Evolutionary conservation across 768 basidiomycete species (phyloP).

Genomic region (Sarcodon sp.): DNA sequence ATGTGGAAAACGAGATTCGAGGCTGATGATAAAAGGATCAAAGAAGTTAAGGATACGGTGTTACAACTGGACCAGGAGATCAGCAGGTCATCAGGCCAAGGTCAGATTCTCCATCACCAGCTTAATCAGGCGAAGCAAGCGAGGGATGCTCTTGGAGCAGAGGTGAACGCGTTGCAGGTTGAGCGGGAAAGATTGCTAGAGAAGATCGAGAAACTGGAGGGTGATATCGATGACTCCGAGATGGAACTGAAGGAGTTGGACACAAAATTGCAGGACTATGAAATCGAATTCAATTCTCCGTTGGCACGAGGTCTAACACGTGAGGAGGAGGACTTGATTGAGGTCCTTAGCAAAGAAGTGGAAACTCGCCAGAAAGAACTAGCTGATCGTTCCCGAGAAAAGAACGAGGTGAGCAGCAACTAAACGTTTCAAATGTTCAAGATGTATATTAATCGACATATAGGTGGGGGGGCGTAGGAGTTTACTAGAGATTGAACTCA

Average conservation of each 20-base stretch:
- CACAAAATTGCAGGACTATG: conserved; percentile 51
- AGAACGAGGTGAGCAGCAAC: conserved; percentile 46
- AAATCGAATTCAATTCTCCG: conserved; percentile 58
- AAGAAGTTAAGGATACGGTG: conserved; percentile 66
- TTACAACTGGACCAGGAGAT: conserved; percentile 75
- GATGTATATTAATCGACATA: neutral
- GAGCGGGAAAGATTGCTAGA: conserved; percentile 62
- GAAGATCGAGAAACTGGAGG: conserved; percentile 51
- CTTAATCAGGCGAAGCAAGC: conserved; percentile 58
- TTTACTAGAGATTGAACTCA: conserved; percentile 82
- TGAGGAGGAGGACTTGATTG: conserved; percentile 60
- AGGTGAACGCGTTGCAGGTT: conserved; percentile 40
- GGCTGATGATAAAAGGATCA: conserved; percentile 44
- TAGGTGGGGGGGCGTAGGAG: conserved; percentile 49
- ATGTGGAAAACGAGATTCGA: conserved; percentile 66
- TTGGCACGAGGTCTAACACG: conserved; percentile 61
- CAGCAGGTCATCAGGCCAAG: conserved; percentile 57
- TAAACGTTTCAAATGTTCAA: neutral
- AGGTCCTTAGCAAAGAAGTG: conserved; percentile 57
- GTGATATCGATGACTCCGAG: conserved; percentile 57
- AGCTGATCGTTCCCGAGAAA: neutral
- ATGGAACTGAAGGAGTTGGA: conserved; percentile 52
- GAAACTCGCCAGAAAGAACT: conserved; percentile 63
- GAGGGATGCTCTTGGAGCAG: conserved; percentile 53
- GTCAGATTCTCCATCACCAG: conserved; percentile 58